These are phyloP conservation scores for Marchantia paleacea DNA, from an alignment of 225 moss, liverwort and hornwort genomes.

Conservation along the genomic window DNA sequence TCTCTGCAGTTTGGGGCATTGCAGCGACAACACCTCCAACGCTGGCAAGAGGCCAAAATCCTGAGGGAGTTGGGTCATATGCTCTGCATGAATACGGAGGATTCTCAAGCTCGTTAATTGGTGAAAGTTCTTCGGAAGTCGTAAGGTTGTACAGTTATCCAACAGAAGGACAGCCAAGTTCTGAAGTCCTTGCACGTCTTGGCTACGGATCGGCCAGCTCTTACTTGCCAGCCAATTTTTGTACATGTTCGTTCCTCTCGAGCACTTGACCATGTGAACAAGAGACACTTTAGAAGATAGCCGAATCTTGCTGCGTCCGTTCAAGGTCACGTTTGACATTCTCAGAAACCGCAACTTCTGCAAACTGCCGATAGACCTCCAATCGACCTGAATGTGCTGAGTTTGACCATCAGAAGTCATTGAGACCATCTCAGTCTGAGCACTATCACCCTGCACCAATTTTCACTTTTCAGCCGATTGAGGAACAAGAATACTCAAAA, in stretches of 20 bases:
- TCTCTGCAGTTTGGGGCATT: not conserved
- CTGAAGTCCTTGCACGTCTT: not conserved
- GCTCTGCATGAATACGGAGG: not conserved
- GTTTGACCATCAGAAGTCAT: not conserved
- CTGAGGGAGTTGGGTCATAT: not conserved
- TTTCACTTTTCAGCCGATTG: not conserved
- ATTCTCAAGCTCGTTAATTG: not conserved
- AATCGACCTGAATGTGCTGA: too few relatives aligned
- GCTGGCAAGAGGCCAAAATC: not conserved
- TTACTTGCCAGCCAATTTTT: not conserved
- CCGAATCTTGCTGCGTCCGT: not conserved
- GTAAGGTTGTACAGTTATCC: not conserved
- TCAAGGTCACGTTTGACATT: not conserved
- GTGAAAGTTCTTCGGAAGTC: not conserved
- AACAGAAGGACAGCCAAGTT: not conserved
- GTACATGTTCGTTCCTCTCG: too few relatives aligned
- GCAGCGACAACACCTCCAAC: not conserved
- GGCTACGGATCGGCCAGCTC: not conserved
- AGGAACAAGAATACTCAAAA: not conserved
- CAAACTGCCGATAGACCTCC: not conserved
- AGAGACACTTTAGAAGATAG: not conserved
- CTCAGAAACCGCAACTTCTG: conserved; percentile 1
- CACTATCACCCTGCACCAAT: not conserved
- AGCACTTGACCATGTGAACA: not conserved
- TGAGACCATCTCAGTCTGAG: not conserved